phyloP scores from a whole-genome alignment of 2,329 filamentous ascomycete species.

The Ilyonectria sp. region DNA sequence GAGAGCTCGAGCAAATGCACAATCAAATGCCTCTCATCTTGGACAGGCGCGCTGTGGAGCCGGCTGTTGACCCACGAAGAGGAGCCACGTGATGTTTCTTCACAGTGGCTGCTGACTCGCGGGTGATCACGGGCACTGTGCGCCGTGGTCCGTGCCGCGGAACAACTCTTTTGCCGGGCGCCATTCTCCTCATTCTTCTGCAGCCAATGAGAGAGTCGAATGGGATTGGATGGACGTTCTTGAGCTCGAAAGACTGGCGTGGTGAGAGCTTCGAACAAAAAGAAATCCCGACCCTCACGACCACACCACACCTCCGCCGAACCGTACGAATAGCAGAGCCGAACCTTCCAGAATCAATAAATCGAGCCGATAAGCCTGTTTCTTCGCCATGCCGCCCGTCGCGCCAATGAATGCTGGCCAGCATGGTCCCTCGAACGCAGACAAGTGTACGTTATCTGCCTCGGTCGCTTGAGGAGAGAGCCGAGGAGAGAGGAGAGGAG shows the following conservation, averaged over 20 bases:
- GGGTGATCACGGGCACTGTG: conserved; percentile 46
- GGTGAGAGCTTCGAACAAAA: conserved; percentile 29
- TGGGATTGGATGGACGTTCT: conserved; percentile 11
- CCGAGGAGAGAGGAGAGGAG: conserved; percentile 7
- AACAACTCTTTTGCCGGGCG: conserved; percentile 49
- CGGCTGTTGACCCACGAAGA: conserved; percentile 50
- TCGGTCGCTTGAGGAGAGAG: conserved; percentile 12
- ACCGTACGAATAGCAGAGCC: neutral
- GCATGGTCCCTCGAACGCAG: conserved; percentile 66
- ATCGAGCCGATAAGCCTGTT: neutral
- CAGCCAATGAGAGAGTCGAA: conserved; percentile 47
- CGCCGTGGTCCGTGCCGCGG: conserved; percentile 38
- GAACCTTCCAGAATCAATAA: neutral
- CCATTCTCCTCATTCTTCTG: conserved; percentile 2
- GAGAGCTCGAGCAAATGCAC: conserved; percentile 34
- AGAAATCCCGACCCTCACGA: conserved; percentile 14
- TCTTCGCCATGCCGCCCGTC: conserved; percentile 58
- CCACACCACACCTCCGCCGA: neutral
- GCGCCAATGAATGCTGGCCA: conserved; percentile 58
- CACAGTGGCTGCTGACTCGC: conserved; percentile 45
- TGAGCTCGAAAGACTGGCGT: conserved; percentile 19
- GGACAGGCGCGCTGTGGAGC: conserved; percentile 44
- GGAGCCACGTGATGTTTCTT: conserved; percentile 53
- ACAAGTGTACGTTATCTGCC: conserved; percentile 62
- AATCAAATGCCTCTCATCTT: conserved; percentile 46